Evolutionary conservation across 306 rosid species (phyloP).

Genomic region (Boehmeria nivea): DNA sequence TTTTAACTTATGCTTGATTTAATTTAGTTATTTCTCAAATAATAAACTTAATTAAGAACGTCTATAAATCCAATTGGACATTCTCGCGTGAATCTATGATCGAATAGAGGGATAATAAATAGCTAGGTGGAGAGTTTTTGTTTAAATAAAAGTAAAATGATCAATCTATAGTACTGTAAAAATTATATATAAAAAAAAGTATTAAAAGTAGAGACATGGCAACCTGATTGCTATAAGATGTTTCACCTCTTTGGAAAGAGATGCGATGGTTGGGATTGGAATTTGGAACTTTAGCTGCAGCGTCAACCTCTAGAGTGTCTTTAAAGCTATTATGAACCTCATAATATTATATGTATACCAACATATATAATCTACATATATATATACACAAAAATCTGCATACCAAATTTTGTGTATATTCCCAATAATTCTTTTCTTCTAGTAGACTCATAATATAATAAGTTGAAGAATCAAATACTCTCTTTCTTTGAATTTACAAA

Average conservation of each 20-base stretch:
- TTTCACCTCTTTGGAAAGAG: constrained; percentile 53
- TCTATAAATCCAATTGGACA: too few species aligned
- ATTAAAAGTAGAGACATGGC: constrained; percentile 49
- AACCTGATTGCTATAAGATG: constrained; percentile 50
- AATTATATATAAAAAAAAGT: neutral
- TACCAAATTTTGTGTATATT: constrained; percentile 17
- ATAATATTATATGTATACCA: neutral
- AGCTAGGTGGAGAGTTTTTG: too few species aligned
- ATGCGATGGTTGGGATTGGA: constrained; percentile 11
- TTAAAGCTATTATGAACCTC: constrained; percentile 47
- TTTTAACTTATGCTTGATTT: too few species aligned
- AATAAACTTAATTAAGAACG: too few species aligned
- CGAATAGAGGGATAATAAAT: too few species aligned
- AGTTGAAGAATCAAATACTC: constrained; percentile 32
- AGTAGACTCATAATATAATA: constrained; percentile 33
- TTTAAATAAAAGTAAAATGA: neutral
- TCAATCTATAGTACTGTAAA: neutral
- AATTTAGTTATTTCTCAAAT: too few species aligned
- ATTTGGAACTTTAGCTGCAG: constrained; percentile 57
- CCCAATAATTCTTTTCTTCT: constrained; percentile 32
- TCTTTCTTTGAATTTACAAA: constrained; percentile 7
- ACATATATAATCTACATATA: neutral
- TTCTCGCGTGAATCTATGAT: too few species aligned
- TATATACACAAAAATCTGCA: neutral
- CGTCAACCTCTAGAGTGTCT: constrained; percentile 61